Evolutionary conservation across 495 filamentous ascomycete genomes (phyloP), one percentile per base, ranked within the genome.

Genomic region (Hypomontagnella monticulosa): DNA sequence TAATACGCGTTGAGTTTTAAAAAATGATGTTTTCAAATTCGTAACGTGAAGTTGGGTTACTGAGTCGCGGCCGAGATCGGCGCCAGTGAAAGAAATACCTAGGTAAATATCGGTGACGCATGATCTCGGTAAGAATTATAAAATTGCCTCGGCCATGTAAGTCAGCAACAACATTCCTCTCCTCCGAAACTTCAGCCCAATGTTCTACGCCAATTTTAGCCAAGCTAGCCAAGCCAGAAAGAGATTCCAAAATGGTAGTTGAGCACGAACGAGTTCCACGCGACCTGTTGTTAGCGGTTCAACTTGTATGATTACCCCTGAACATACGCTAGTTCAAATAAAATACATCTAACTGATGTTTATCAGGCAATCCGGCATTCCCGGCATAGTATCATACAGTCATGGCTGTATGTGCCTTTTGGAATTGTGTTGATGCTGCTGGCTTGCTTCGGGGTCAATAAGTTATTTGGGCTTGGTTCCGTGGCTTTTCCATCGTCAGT

Each of bases 401-500:
- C 80, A 36, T 86, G 81, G 82, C 18, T 86, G 5, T 81, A 78
- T 58, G 73, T 83, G 5, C 83, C 83, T 3, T 51, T 74, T 32
- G 83, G 84, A 7, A 70, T 80, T 53, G 7, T 83, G 2, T 37
- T 80, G 20, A 79, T 83, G 27, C 64, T 86, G n/a, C 37, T 81
- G 14, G 75, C 77, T 32, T 84, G 82, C 58, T 84, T 81, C 69
- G 84, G 78, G 12, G 72, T 86, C 16, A 76, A 82, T 58, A 76
- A 74, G 32, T 69, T 83, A n/a, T 80, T 85, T 46, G 67, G 74
- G 34, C 64, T 81, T 8, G 78, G 77, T 54, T 75, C 78, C 9
- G 74, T 84, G 3, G 75, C 79, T 1, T 87, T 87, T 61, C 83
- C 83, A 0, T 79, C 83, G 19, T 83, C 81, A 14, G 83, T 86